Evolutionary conservation across 2,329 filamentous ascomycete genomes (phyloP).

Genomic region (Venturia asperata): DNA sequence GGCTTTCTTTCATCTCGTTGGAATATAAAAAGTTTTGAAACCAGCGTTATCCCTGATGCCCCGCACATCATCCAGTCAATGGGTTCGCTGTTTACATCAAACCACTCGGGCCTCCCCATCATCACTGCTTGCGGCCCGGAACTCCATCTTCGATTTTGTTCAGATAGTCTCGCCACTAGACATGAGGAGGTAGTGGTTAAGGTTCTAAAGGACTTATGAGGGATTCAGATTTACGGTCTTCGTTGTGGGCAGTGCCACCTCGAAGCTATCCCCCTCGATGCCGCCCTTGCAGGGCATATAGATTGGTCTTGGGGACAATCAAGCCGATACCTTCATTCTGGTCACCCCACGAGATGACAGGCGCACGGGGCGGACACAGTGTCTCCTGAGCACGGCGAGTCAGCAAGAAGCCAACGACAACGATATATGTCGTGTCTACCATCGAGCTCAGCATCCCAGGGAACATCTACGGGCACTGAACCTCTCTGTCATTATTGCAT

Average conservation of each 20-base stretch:
- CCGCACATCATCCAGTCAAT: neutral
- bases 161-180: neutral
- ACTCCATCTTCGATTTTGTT: neutral
- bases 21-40: constrained; percentile 1
- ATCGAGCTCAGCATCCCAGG: neutral
- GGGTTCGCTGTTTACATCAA: neutral
- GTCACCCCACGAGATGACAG: neutral
- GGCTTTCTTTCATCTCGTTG: neutral
- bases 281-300: neutral
- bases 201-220: neutral
- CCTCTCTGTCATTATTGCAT: neutral
- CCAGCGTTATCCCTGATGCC: neutral
- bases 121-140: constrained; percentile 1
- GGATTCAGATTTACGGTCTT: too few relatives aligned
- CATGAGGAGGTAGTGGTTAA: neutral
- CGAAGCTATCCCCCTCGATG: neutral
- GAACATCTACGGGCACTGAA: neutral
- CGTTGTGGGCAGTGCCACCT: too few relatives aligned
- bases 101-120: neutral
- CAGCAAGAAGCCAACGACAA: neutral
- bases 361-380: neutral
- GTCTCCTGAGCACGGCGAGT: neutral
- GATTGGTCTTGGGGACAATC: neutral
- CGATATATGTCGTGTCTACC: neutral
- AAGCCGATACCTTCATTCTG: neutral